These are phyloP conservation scores for Adansonia digitata DNA, from an alignment of 345 rosid species.

Conservation along the genomic window DNA sequence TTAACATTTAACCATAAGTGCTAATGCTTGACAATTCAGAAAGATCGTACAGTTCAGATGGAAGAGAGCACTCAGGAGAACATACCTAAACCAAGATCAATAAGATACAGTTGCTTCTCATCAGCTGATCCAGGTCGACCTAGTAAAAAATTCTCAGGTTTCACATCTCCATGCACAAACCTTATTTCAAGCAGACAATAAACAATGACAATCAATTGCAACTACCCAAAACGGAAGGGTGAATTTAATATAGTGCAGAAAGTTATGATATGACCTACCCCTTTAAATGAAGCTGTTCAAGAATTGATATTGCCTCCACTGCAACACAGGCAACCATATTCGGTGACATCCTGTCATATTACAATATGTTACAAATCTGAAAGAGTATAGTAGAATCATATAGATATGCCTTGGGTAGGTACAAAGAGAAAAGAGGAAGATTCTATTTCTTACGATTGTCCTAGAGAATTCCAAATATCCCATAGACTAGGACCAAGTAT, in stretches of 20 bases:
- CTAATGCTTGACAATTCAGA: neutral
- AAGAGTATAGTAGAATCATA: neutral
- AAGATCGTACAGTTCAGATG: neutral
- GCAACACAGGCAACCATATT: conserved; percentile 91
- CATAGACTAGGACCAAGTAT: conserved; percentile 96
- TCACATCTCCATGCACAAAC: conserved; percentile 94
- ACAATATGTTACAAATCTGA: conserved; percentile 18
- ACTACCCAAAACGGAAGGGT: neutral
- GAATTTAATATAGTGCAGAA: neutral
- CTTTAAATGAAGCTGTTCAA: conserved; percentile 75
- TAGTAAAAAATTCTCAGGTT: conserved; percentile 88
- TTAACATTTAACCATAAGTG: neutral
- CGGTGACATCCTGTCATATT: conserved; percentile 62
- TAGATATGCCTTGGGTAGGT: neutral
- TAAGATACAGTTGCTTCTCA: conserved; percentile 79
- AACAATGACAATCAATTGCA: conserved; percentile 15
- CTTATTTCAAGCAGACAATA: conserved; percentile 34
- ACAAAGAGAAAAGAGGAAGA: conserved; percentile 3
- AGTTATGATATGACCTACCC: conserved; percentile 44
- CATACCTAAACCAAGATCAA: conserved; percentile 92
- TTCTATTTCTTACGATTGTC: conserved; percentile 56
- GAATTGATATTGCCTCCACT: conserved; percentile 87
- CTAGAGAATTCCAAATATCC: conserved; percentile 89
- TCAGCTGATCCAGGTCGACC: conserved; percentile 83
- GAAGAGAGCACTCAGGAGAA: neutral